Evolutionary conservation across 2,329 filamentous ascomycete genomes (phyloP).

Genomic region (Alternaria novae-zelandiae): DNA sequence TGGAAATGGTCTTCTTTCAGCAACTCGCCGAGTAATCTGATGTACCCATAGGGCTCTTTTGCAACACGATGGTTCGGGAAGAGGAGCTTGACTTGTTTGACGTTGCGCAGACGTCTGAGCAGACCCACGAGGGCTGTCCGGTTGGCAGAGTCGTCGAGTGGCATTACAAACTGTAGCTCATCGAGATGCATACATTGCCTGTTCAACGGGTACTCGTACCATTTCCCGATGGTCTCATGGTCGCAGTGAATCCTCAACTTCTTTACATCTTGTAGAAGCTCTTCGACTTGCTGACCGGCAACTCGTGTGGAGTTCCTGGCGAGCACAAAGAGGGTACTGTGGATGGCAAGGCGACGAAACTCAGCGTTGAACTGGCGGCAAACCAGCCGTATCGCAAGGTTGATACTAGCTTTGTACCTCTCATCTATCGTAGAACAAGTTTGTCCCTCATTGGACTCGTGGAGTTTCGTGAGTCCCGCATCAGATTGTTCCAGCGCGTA

Average conservation of each 20-base stretch:
- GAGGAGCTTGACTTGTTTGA: conserved; percentile 46
- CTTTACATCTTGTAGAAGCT: conserved; percentile 34
- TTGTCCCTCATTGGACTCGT: not conserved
- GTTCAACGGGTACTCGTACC: conserved; percentile 44
- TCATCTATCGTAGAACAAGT: not conserved
- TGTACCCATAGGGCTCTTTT: conserved; percentile 18
- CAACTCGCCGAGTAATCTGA: conserved; percentile 47
- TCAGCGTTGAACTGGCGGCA: conserved; percentile 50
- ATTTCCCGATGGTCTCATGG: conserved; percentile 36
- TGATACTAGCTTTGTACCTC: conserved; percentile 15
- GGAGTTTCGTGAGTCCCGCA: conserved; percentile 27
- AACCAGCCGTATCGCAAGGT: conserved; percentile 44
- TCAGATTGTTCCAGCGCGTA: conserved; percentile 28
- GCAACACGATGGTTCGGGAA: conserved; percentile 18
- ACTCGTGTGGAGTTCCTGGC: not conserved
- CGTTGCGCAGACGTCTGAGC: conserved; percentile 41
- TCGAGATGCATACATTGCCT: conserved; percentile 38
- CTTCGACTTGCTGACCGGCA: conserved; percentile 30
- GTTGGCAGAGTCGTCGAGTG: conserved; percentile 9
- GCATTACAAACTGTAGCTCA: conserved; percentile 27
- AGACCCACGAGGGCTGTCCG: conserved; percentile 43
- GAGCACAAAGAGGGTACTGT: conserved; percentile 45
- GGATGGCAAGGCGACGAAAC: conserved; percentile 43
- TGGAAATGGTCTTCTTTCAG: conserved; percentile 51
- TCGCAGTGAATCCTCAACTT: conserved; percentile 37